Percentiles rank a stretch among this genome's conserved stretches.
Evolutionary conservation across 306 rosid genomes (phyloP).

Genomic region (Hippophae tibetana): DNA sequence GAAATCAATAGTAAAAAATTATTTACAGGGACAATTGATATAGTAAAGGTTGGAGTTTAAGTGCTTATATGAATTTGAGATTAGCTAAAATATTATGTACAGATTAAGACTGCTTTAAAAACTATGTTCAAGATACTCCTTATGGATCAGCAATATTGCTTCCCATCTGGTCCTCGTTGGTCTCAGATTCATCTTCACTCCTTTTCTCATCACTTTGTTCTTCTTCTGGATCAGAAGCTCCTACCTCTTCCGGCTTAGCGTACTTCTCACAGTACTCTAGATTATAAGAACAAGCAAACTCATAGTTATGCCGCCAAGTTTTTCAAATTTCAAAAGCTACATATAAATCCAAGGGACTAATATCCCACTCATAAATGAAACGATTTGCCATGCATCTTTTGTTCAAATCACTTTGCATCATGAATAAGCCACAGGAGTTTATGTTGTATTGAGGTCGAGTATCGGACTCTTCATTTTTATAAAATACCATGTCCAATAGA

Average conservation of each 20-base stretch:
- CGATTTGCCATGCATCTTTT: no score
- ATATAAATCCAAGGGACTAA: background rate
- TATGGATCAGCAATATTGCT: slow-evolving; percentile 76
- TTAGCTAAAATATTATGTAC: slow-evolving; percentile 42
- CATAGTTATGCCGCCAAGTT: background rate
- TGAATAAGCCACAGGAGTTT: no score
- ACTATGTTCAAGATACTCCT: slow-evolving; percentile 10
- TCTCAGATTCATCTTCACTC: slow-evolving; percentile 65
- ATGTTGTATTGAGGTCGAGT: no score
- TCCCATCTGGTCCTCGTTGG: slow-evolving; percentile 59
- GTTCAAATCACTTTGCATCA: no score
- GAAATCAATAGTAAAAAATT: no score
- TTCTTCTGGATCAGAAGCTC: slow-evolving; percentile 42
- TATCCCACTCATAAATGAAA: no score
- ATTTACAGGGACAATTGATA: slow-evolving; percentile 10
- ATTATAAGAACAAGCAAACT: slow-evolving; percentile 7
- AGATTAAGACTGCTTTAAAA: slow-evolving; percentile 17
- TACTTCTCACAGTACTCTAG: slow-evolving; percentile 78
- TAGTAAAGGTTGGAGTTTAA: slow-evolving; percentile 25
- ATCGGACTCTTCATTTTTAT: no score
- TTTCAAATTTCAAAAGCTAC: background rate
- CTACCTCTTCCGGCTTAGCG: slow-evolving; percentile 82
- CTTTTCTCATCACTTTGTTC: slow-evolving; percentile 64
- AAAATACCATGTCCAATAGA: no score
- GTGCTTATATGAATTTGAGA: slow-evolving; percentile 34